Evolutionary conservation across 305 asterid genomes (phyloP), one percentile per base, ranked within the genome.

Genomic region (Fraxinus paxiana): DNA sequence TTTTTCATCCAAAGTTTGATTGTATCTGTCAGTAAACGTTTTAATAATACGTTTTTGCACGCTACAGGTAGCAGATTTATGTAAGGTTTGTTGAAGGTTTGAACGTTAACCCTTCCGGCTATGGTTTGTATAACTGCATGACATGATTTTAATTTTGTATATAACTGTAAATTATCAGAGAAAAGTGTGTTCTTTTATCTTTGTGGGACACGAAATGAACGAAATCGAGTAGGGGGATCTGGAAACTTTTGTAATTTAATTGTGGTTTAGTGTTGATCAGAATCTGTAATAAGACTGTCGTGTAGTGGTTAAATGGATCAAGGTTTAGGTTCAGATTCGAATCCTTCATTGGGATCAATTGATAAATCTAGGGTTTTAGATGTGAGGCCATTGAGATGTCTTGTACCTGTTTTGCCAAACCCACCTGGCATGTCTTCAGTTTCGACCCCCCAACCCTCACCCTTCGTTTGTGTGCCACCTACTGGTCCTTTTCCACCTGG

Each of bases 381-480:
- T 75, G 88, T 94, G 65, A 93, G 70, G 90, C 98, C 98, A 75
- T 67, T 93, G 83, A 92, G 92, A 91, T 83, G 88, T 85, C 90
- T 94, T 76, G 92, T 84, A 61, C 98, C 98, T 1, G 82, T 93
- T 83, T 94, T 94, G 80, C 97, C 98, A 6, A 84, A 90, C 35
- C 79, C 95, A 69, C 81, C 89, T 24, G 97, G 91, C n/a, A 75
- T 80, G 87, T 82, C 91, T 65, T 85, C 96, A 0, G 61, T 85
- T 86, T 80, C 91, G 1, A 83, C 79, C 78, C 92, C 97, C 8
- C 91, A 90, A 12, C 92, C 97, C 3, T 70, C 94, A 34, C 97
- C 98, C 65, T 95, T 95, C 78, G 94, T 90, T 9, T 93, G 97
- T 78, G 97, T 92, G 72, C 91, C 98, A 30, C 98, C 98, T n/a